Conservation (phyloP, 2,329 filamentous ascomycete genomes). For the Paecilomyces niveus region DNA sequence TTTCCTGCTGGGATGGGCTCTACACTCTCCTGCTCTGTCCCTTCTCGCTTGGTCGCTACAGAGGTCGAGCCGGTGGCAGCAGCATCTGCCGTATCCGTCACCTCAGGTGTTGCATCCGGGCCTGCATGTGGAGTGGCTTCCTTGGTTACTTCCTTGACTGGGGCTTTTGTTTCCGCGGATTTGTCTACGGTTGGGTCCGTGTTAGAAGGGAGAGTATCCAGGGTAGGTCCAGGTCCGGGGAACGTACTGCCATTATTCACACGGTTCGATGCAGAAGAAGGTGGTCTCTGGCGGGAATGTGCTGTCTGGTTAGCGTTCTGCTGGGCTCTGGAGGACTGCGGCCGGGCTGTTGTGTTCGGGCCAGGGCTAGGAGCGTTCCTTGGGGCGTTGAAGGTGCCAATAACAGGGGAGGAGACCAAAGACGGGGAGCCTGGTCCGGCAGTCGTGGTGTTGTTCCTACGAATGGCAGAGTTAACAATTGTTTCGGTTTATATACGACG, state of each 20-base stretch:
- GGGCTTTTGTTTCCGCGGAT: slow-evolving; percentile 44
- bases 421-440: slow-evolving; percentile 58
- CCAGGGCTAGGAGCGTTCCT: slow-evolving; percentile 58
- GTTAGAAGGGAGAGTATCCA: slow-evolving; percentile 19
- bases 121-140: slow-evolving; percentile 26
- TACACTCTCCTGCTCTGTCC: slow-evolving; percentile 23
- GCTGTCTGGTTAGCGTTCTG: slow-evolving; percentile 65
- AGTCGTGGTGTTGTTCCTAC: slow-evolving; percentile 41
- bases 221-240: slow-evolving; percentile 21
- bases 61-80: slow-evolving; percentile 8
- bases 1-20: slow-evolving; percentile 25
- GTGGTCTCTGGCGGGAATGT: slow-evolving; percentile 49
- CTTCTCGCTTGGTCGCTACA: slow-evolving; percentile 27
- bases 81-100: slow-evolving; percentile 3
- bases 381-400: slow-evolving; percentile 54
- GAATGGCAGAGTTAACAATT: slow-evolving; percentile 6
- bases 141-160: slow-evolving; percentile 43
- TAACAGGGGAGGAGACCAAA: slow-evolving; percentile 67
- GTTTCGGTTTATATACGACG: background rate
- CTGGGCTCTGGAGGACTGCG: slow-evolving; percentile 63
- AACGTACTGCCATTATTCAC: slow-evolving; percentile 46
- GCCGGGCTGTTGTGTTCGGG: slow-evolving; percentile 50
- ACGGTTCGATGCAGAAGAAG: slow-evolving; percentile 56
- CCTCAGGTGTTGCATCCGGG: slow-evolving; percentile 17
- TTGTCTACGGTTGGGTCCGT: slow-evolving; percentile 19